Evolutionary conservation across 345 rosid genomes (phyloP), one percentile per base, ranked within the genome.

Genomic region (Brassica nigra): DNA sequence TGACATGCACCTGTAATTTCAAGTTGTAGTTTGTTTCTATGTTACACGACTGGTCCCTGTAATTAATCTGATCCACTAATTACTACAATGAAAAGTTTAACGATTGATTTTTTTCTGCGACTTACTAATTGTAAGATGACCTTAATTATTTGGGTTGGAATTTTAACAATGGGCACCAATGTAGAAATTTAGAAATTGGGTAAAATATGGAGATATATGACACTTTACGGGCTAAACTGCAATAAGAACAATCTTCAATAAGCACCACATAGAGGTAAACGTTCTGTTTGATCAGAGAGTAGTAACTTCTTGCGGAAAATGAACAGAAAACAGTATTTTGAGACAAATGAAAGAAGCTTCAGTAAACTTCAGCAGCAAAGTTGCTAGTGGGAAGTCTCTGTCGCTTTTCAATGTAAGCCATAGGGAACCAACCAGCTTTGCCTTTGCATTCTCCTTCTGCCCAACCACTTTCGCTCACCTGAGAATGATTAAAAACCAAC

Each of bases 381-480:
- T 88, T 85, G 77, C 58, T 79, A 34, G 88, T 75, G 2, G 98
- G 93, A 80, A 95, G 79, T 77, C 94, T 88, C 82, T 90, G 95
- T 67, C 99, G 93, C 84, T 87, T 92, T 85, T 91, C 99, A 66
- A 91, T 92, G 62, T 85, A 91, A 28, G 90, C 89, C 37, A 91
- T 89, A 31, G 98, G 98, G 77, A 95, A 92, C 99, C 99, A 92
- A 73, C 99, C 99, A 16, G 97, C 92, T 85, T 80, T 87, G 58
- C 99, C 98, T 80, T 89, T 92, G 80, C 98, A 90, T 83, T 95
- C 98, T 82, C 98, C 98, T 85, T 95, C 99, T 0, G 96, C 89
- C 98, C 99, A 95, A 80, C 99, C 99, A 2, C 89, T 66, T 81
- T 90, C 81, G 73, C 78, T 87, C 82, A 90, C 95, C 99, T 95